A percentile compares a stretch with the other conserved stretches of the same genome.
Conservation (phyloP, 345 rosid species). For the Eucalyptus paniculata region DNA sequence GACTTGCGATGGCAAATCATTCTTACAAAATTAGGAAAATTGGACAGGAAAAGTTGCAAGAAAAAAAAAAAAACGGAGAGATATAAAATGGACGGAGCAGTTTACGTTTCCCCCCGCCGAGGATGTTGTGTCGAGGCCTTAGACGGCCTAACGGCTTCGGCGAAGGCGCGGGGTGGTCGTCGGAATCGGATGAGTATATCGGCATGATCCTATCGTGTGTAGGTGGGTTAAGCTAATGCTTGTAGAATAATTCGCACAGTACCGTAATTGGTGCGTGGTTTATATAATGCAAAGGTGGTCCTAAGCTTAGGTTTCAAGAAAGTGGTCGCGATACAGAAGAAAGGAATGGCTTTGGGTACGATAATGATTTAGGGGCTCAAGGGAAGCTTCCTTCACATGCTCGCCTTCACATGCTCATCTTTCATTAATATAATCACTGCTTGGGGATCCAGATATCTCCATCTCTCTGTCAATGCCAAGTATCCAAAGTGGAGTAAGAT, state of each 20-base stretch:
- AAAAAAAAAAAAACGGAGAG: background rate
- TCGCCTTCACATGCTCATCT: background rate
- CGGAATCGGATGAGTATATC: background rate
- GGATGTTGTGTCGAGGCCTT: conserved; percentile 7
- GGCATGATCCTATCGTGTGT: background rate
- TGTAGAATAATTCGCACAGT: background rate
- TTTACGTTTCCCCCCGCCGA: conserved; percentile 21
- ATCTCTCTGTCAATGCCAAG: background rate
- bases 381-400: background rate
- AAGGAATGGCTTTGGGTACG: conserved; percentile 27
- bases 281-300: background rate
- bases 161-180: background rate
- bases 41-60: background rate
- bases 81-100: background rate
- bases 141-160: background rate
- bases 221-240: background rate
- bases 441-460: background rate
- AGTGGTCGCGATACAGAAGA: conserved; percentile 1
- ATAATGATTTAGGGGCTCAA: background rate
- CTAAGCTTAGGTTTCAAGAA: conserved; percentile 19
- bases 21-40: background rate
- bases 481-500: background rate
- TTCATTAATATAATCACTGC: background rate
- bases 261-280: background rate
- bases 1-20: conserved; percentile 12